Conservation (phyloP, 2,329 filamentous ascomycete species). For the Alternaria brassicae region DNA sequence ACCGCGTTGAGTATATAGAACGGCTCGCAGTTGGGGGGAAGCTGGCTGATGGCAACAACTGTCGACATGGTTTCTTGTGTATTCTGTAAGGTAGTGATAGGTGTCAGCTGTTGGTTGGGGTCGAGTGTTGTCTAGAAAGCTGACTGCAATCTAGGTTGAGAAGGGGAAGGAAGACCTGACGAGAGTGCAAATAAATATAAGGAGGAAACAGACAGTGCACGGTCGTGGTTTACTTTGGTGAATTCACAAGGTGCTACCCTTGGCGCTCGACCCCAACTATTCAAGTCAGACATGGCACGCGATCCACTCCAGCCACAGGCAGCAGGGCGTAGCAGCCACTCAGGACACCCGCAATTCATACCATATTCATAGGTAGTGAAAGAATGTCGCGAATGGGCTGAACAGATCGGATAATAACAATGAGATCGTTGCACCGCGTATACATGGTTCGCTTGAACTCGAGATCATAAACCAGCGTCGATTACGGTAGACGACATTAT, state of each 20-base stretch:
- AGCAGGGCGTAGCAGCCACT: not conserved
- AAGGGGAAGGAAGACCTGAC: too few species aligned
- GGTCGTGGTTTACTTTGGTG: not conserved
- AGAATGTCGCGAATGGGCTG: too few species aligned
- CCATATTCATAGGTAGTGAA: too few species aligned
- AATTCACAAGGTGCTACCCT: not conserved
- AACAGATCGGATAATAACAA: too few species aligned
- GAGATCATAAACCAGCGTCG: too few species aligned
- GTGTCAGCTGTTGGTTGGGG: rapidly evolving
- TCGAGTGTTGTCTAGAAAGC: too few species aligned
- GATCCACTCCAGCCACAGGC: not conserved
- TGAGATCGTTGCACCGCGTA: too few species aligned
- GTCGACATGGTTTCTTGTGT: not conserved
- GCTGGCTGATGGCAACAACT: not conserved
- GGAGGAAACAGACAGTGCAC: not conserved
- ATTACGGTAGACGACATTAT: too few species aligned
- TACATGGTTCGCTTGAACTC: too few species aligned
- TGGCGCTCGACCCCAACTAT: not conserved
- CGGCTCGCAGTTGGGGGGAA: not conserved
- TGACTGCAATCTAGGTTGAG: not conserved
- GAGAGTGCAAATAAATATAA: not conserved
- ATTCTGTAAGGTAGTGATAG: too few species aligned
- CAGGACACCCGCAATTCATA: too few species aligned
- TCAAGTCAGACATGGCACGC: not conserved
- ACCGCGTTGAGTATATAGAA: not conserved